A percentile compares a stretch with the other conserved stretches of the same genome.
These are phyloP conservation scores for Aureobasidium sp. DNA, from an alignment of 2,329 filamentous ascomycete species.

Conservation along the genomic window DNA sequence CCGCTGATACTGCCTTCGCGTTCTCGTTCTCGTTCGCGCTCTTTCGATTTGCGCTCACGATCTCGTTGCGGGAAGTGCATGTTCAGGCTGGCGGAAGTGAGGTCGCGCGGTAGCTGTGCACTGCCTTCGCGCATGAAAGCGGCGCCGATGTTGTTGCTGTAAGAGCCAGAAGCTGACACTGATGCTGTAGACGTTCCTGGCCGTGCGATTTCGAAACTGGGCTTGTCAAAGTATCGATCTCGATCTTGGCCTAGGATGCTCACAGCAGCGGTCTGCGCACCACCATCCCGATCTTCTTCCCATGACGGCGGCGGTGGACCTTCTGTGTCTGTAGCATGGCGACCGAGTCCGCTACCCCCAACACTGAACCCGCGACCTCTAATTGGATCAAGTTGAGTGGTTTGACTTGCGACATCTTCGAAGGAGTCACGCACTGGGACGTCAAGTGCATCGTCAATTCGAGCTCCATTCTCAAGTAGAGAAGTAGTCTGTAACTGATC, in stretches of 20 bases:
- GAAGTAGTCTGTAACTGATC: conserved; percentile 34
- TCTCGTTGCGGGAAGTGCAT: not conserved
- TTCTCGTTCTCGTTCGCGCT: not conserved
- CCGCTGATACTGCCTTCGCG: conserved; percentile 25
- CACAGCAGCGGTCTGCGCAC: conserved; percentile 19
- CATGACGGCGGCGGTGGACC: conserved; percentile 11
- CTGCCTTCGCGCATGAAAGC: not conserved
- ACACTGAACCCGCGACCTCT: conserved; percentile 7
- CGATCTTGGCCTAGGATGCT: conserved; percentile 15
- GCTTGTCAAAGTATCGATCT: conserved; percentile 2
- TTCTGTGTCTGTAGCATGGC: not conserved
- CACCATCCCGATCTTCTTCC: conserved; percentile 19
- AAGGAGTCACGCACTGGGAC: conserved; percentile 15
- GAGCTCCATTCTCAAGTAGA: conserved; percentile 24
- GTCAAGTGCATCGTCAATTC: conserved; percentile 26
- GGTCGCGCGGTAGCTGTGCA: not conserved
- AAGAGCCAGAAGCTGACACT: not conserved
- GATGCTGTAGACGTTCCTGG: not conserved
- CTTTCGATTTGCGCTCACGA: conserved; percentile 5
- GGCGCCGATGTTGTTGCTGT: conserved; percentile 10
- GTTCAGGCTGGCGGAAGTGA: conserved; percentile 6
- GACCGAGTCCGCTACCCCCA: not conserved
- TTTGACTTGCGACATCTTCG: conserved; percentile 16
- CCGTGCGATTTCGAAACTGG: not conserved
- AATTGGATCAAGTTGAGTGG: not conserved